Base-by-base conservation (phyloP, 768 basidiomycete genomes). In the Coprinopsis marcescibilis region DNA sequence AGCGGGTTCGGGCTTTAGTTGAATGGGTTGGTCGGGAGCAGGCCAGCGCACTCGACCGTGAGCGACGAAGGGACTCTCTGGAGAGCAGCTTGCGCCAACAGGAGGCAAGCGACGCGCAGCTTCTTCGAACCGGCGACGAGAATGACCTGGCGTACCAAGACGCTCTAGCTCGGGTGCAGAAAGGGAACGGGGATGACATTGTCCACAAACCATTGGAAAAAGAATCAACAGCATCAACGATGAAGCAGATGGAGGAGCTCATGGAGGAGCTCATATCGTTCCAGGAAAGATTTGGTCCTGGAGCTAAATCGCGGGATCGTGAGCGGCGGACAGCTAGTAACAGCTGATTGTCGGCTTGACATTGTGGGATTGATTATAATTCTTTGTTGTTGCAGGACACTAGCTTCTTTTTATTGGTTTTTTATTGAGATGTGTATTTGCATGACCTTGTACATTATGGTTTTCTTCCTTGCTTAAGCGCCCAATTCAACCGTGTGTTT, bases 1-100 rank as follows among this genome's bases (percentile, higher is more conserved):
- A 96, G 68, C 82, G 95, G 20, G 89, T 95, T 19, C 75, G 89
- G 27, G 80, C 85, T 34, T 73, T 98, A 39, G 80, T 95, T 15
- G 94, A 96, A 58, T 97, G 89, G 82, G 90, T 96, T n/a, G 88
- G 85, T 23, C 72, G 90, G 48, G 87, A 91, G 59, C 88, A 91
- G 63, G 87, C 84, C 6, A 79, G 72, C 53, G 83, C 84, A 8
- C 70, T 76, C 29, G 89, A 89, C 59, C 78, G 89, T 34, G 73
- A 72, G 23, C 73, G 86, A 54, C 69, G 88, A 51, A 73, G 75
- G 53, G 81, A 84, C 39, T 82, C 87, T 2, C 60, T 91, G 50
- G 77, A 80, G 48, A 77, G 72, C 37, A 72, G 76, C 2, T 60
- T 86, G 23, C 61, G 64, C 20, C 68, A 69, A n/a, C n/a, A n/a